Evolutionary conservation across 345 rosid genomes (phyloP).

Genomic region (Euphorbia peplus): DNA sequence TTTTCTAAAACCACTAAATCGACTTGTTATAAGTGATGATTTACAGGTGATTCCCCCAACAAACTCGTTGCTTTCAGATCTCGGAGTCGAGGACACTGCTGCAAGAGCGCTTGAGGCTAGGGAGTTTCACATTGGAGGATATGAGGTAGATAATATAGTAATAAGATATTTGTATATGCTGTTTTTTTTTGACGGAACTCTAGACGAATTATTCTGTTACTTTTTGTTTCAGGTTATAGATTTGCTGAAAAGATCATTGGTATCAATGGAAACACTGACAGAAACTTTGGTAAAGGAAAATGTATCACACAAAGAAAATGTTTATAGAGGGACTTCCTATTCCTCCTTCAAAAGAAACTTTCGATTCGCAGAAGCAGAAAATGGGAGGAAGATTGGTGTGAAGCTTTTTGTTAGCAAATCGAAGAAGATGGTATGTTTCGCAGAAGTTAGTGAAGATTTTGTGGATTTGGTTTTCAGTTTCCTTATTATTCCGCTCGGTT

Average conservation of each 20-base stretch:
- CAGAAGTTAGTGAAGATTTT: constrained; percentile 26
- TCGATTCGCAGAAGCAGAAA: background rate
- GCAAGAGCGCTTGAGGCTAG: constrained; percentile 2
- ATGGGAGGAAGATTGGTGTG: constrained; percentile 3
- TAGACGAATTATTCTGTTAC: no score
- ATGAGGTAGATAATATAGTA: constrained; percentile 14
- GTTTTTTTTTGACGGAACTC: no score
- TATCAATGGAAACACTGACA: constrained; percentile 20
- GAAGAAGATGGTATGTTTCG: constrained; percentile 18
- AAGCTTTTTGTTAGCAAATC: constrained; percentile 27
- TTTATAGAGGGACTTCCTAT: background rate
- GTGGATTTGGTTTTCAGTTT: constrained; percentile 32
- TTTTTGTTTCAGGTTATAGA: constrained; percentile 17
- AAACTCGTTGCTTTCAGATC: constrained; percentile 11
- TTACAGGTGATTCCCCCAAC: constrained; percentile 18
- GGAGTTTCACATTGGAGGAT: background rate
- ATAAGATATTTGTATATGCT: no score
- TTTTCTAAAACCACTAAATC: no score
- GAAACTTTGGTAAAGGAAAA: constrained; percentile 8
- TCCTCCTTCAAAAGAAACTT: background rate
- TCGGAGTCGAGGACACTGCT: constrained; percentile 12
- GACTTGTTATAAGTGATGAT: constrained; percentile 20
- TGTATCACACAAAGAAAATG: no score
- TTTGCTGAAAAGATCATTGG: constrained; percentile 19
- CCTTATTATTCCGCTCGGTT: constrained; percentile 34